These are phyloP conservation scores for Phytophthora citricola DNA, from an alignment of 352 stramenopile genomes.

Conservation along the genomic window DNA sequence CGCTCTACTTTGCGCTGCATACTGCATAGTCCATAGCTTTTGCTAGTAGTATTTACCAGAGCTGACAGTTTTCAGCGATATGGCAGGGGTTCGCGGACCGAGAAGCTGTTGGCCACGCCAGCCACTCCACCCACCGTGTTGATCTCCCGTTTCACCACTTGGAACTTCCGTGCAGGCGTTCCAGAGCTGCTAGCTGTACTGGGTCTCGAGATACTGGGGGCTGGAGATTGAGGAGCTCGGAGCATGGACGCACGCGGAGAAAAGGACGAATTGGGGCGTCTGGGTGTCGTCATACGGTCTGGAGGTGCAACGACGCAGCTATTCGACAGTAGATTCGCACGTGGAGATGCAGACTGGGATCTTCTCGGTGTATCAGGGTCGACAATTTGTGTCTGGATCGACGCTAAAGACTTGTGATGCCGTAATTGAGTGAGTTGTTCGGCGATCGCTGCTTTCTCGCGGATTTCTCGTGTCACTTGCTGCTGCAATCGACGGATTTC, in stretches of 20 bases:
- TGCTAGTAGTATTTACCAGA: too few relatives aligned
- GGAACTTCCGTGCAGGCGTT: constrained; percentile 46
- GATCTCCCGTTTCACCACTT: constrained; percentile 52
- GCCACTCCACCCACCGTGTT: constrained; percentile 44
- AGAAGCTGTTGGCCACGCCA: constrained; percentile 52
- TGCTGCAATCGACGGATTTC: constrained; percentile 73
- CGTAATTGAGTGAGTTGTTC: constrained; percentile 52
- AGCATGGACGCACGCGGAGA: constrained; percentile 41
- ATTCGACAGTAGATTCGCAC: constrained; percentile 2
- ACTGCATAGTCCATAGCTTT: constrained; percentile 3
- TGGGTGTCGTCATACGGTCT: constrained; percentile 19
- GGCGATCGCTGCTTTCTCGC: constrained; percentile 51
- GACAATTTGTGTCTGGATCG: constrained; percentile 10
- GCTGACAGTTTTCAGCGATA: constrained; percentile 49
- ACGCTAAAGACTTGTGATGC: constrained; percentile 9
- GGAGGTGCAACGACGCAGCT: constrained; percentile 14
- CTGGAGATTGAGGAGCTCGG: constrained; percentile 7
- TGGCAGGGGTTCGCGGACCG: constrained; percentile 51
- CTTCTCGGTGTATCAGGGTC: constrained; percentile 10
- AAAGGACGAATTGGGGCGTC: constrained; percentile 54
- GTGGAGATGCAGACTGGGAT: constrained; percentile 30
- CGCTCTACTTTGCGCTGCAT: constrained; percentile 40
- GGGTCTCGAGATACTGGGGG: constrained; percentile 23
- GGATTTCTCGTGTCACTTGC: constrained; percentile 61
- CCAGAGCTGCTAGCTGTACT: constrained; percentile 12